phyloP scores from a whole-genome alignment of 345 rosid genomes.

The Lumnitzera littorea region DNA sequence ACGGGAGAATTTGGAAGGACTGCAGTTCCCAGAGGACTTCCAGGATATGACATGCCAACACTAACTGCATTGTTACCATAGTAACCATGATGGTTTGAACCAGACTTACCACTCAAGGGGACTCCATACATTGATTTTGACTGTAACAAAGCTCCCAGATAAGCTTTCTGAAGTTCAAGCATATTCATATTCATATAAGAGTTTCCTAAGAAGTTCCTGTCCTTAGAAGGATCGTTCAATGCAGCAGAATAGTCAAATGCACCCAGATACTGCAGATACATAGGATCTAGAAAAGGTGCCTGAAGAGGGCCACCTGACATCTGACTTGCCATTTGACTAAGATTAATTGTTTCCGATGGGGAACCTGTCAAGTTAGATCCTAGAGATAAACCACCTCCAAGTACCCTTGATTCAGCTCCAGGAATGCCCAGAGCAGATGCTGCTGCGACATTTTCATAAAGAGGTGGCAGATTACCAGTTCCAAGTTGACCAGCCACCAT shows the following conservation, averaged over 20 bases:
- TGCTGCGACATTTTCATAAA: slow-evolving; percentile 66
- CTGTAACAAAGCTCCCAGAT: slow-evolving; percentile 38
- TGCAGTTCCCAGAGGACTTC: slow-evolving; percentile 55
- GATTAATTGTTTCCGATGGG: slow-evolving; percentile 38
- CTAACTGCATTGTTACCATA: slow-evolving; percentile 52
- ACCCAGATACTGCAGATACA: slow-evolving; percentile 55
- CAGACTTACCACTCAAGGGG: slow-evolving; percentile 43
- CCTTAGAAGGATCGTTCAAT: slow-evolving; percentile 39
- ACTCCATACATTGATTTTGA: slow-evolving; percentile 53
- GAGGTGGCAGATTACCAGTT: slow-evolving; percentile 43
- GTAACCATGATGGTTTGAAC: slow-evolving; percentile 50
- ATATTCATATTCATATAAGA: slow-evolving; percentile 38
- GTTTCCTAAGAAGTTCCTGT: slow-evolving; percentile 43
- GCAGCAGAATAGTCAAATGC: slow-evolving; percentile 45
- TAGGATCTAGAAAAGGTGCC: slow-evolving; percentile 49
- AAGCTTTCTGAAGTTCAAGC: slow-evolving; percentile 57
- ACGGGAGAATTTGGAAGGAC: slow-evolving; percentile 45
- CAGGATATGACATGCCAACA: slow-evolving; percentile 53
- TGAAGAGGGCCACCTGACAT: slow-evolving; percentile 46
- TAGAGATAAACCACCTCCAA: slow-evolving; percentile 47
- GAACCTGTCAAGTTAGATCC: slow-evolving; percentile 36
- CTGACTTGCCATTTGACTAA: slow-evolving; percentile 33
- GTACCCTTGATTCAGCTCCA: slow-evolving; percentile 59
- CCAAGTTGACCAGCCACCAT: slow-evolving; percentile 64
- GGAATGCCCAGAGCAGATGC: slow-evolving; percentile 46